phyloP scores from a whole-genome alignment of 768 basidiomycete genomes.

The Pulveroboletus sp. region DNA sequence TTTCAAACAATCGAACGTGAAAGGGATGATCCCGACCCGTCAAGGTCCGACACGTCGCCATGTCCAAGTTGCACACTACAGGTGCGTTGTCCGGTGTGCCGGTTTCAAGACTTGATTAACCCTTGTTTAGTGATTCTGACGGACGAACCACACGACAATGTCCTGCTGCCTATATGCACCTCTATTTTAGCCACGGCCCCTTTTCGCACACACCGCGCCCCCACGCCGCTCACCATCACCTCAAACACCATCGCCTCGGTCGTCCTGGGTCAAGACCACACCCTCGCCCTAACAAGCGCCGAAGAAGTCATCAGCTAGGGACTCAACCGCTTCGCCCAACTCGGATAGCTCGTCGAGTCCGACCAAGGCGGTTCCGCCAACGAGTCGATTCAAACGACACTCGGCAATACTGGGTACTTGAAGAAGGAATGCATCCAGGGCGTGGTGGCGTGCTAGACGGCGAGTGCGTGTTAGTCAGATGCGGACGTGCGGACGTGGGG shows the following conservation, averaged over 20 bases:
- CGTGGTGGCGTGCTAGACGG: slow-evolving; percentile 81
- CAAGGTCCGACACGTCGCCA: slow-evolving; percentile 61
- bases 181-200: slow-evolving; percentile 57
- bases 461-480: slow-evolving; percentile 87
- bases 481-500: slow-evolving; percentile 85
- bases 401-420: slow-evolving; percentile 74
- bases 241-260: slow-evolving; percentile 59
- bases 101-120: not conserved
- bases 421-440: slow-evolving; percentile 79
- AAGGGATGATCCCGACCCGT: slow-evolving; percentile 47
- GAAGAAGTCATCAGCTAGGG: slow-evolving; percentile 94
- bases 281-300: slow-evolving; percentile 72
- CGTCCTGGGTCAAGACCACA: slow-evolving; percentile 93
- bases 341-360: slow-evolving; percentile 80
- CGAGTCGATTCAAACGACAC: slow-evolving; percentile 72
- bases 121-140: slow-evolving; percentile 60
- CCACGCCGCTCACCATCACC: slow-evolving; percentile 59
- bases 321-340: slow-evolving; percentile 81
- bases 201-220: slow-evolving; percentile 71
- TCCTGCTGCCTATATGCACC: slow-evolving; percentile 34
- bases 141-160: slow-evolving; percentile 65
- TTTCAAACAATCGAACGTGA: too few relatives aligned
- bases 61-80: slow-evolving; percentile 93
- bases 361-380: slow-evolving; percentile 47
- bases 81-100: slow-evolving; percentile 36